These are phyloP conservation scores for Lizonia empirigonia DNA, from an alignment of 2,329 filamentous ascomycete genomes.

Conservation along the genomic window DNA sequence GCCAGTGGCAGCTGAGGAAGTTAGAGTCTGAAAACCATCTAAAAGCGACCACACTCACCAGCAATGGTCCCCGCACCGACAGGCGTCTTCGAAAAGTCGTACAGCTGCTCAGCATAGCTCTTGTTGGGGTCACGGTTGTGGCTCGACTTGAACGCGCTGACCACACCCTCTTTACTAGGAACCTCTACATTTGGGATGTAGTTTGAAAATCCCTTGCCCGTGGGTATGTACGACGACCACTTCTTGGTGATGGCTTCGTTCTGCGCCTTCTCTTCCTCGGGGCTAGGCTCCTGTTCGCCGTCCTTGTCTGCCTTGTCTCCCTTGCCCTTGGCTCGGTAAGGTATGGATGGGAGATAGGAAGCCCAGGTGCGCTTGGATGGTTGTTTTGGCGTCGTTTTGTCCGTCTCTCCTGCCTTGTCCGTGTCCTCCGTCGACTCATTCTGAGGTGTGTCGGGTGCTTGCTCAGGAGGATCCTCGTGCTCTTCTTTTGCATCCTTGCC, in stretches of 20 bases:
- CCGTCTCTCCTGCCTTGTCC: constrained; percentile 25
- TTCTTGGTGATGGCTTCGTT: constrained; percentile 47
- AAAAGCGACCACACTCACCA: constrained; percentile 32
- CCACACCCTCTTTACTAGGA: constrained; percentile 47
- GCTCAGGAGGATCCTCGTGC: constrained; percentile 32
- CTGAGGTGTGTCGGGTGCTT: constrained; percentile 36
- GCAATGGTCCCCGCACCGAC: constrained; percentile 55
- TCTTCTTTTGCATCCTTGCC: constrained; percentile 10
- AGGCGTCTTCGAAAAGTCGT: constrained; percentile 58
- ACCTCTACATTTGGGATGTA: constrained; percentile 52
- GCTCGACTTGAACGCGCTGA: constrained; percentile 53
- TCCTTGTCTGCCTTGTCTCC: constrained; percentile 23
- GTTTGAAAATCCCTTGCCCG: constrained; percentile 55
- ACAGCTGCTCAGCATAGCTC: constrained; percentile 56
- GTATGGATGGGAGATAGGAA: constrained; percentile 49
- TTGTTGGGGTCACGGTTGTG: constrained; percentile 56
- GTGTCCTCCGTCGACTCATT: constrained; percentile 24
- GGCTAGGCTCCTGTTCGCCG: constrained; percentile 27
- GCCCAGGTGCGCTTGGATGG: constrained; percentile 45
- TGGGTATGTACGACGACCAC: constrained; percentile 56
- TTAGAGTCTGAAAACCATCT: background rate
- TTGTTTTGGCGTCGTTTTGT: constrained; percentile 18
- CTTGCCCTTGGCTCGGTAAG: constrained; percentile 39
- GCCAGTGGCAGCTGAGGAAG: constrained; percentile 49
- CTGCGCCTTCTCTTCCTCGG: constrained; percentile 39